Evolutionary conservation across 1,284 basidiomycete species (phyloP).

Genomic region (Ustilago shanxiensis): DNA sequence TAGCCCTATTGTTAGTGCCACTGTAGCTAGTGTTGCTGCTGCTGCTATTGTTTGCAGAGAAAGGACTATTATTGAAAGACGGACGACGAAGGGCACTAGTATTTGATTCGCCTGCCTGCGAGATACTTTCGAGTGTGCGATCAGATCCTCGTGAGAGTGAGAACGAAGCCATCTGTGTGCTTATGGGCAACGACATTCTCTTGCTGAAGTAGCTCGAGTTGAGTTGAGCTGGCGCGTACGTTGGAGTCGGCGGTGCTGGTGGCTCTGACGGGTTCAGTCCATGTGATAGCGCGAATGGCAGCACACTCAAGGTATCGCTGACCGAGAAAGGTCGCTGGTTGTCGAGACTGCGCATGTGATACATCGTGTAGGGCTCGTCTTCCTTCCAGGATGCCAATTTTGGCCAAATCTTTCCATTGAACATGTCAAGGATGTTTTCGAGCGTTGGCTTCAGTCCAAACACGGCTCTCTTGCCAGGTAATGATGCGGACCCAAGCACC

Average conservation of each 20-base stretch:
- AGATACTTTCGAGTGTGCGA: constrained; percentile 40
- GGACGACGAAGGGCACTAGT: constrained; percentile 30
- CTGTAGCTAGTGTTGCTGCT: neutral
- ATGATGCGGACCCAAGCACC: constrained; percentile 80
- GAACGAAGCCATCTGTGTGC: constrained; percentile 48
- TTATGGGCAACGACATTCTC: constrained; percentile 58
- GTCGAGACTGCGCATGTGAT: constrained; percentile 63
- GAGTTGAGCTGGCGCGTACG: constrained; percentile 38
- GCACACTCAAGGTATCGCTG: constrained; percentile 47
- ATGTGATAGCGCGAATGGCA: constrained; percentile 60
- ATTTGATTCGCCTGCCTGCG: constrained; percentile 34
- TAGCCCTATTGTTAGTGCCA: neutral
- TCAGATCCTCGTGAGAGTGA: constrained; percentile 35
- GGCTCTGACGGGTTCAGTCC: constrained; percentile 57
- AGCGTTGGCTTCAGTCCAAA: constrained; percentile 77
- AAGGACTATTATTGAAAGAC: constrained; percentile 46
- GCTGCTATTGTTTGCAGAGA: constrained; percentile 15
- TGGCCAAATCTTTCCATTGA: constrained; percentile 84
- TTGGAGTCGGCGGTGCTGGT: constrained; percentile 62
- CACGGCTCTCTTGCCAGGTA: constrained; percentile 78
- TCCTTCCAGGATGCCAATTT: constrained; percentile 81
- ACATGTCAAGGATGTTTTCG: constrained; percentile 79
- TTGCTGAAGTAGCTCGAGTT: constrained; percentile 57
- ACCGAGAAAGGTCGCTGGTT: constrained; percentile 44
- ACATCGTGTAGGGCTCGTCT: constrained; percentile 62